A percentile compares a stretch with the other conserved stretches of the same genome.
Conservation (phyloP, 257 asterid genomes). For the Perilla frutescens region DNA sequence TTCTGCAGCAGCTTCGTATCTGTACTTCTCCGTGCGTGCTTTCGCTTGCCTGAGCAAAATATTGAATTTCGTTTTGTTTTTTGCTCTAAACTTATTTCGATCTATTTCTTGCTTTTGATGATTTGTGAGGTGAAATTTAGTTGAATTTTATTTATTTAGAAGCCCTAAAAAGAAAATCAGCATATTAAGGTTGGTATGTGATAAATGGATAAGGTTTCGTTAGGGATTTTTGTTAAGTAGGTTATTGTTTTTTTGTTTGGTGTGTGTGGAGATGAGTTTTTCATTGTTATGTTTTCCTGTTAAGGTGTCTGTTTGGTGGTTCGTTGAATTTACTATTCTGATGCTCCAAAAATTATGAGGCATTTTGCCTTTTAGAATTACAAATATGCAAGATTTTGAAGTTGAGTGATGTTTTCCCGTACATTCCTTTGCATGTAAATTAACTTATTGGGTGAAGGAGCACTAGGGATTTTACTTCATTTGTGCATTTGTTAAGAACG, state of each 20-base stretch:
- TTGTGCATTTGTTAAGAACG: not conserved
- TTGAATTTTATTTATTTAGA: conserved; percentile 4
- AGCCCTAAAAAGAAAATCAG: conserved; percentile 1
- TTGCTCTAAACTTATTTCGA: not conserved
- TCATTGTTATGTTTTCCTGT: not conserved
- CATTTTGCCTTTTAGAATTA: not conserved
- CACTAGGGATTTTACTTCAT: not conserved
- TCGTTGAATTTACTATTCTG: not conserved
- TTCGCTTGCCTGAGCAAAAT: not conserved
- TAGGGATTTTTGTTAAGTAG: conserved; percentile 3
- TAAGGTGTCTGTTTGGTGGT: not conserved
- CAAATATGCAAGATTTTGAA: not conserved
- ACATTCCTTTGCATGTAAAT: not conserved
- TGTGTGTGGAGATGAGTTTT: not conserved
- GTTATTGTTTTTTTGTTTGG: not conserved
- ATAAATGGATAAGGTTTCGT: not conserved
- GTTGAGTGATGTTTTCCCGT: not conserved
- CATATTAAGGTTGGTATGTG: not conserved
- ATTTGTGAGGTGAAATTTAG: not conserved
- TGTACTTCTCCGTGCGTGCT: conserved; percentile 30
- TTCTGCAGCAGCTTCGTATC: conserved; percentile 9
- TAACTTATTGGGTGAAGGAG: conserved; percentile 10
- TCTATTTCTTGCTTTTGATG: conserved; percentile 9
- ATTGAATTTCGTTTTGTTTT: conserved; percentile 1
- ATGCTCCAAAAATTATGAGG: not conserved